Percentiles rank a stretch among this genome's conserved stretches.
Evolutionary conservation across 1,284 basidiomycete genomes (phyloP).

Genomic region (Cerrena zonata): DNA sequence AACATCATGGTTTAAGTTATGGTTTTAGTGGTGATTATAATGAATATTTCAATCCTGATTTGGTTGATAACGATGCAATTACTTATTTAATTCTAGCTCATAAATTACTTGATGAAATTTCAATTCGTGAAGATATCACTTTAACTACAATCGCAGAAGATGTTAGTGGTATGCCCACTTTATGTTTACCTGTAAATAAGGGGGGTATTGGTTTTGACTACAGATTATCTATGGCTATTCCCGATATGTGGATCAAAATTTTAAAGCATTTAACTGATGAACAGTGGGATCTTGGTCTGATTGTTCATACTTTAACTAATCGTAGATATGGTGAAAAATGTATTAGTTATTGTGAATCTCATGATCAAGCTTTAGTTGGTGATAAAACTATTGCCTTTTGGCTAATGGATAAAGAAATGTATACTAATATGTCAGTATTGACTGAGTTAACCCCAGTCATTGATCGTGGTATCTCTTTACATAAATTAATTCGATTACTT

Average conservation of each 20-base stretch:
- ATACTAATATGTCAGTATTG: slow-evolving; percentile 93
- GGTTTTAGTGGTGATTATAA: slow-evolving; percentile 97
- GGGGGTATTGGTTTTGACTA: slow-evolving; percentile 98
- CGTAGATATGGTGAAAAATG: slow-evolving; percentile 86
- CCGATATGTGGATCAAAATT: slow-evolving; percentile 99
- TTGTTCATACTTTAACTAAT: slow-evolving; percentile 87
- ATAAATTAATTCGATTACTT: slow-evolving; percentile 92
- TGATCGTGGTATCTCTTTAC: slow-evolving; percentile 83
- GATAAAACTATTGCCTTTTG: slow-evolving; percentile 98
- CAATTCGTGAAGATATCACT: slow-evolving; percentile 8
- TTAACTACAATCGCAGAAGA: slow-evolving; percentile 92
- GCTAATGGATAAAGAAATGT: slow-evolving; percentile 99
- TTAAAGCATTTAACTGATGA: slow-evolving; percentile 88
- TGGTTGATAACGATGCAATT: slow-evolving; percentile 83
- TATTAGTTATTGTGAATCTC: slow-evolving; percentile 92
- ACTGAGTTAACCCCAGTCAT: slow-evolving; percentile 82
- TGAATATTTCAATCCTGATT: slow-evolving; percentile 91
- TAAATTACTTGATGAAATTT: slow-evolving; percentile 12
- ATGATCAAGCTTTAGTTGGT: slow-evolving; percentile 95
- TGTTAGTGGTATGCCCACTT: slow-evolving; percentile 95
- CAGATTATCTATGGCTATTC: slow-evolving; percentile 94
- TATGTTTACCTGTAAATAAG: slow-evolving; percentile 73
- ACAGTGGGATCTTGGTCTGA: slow-evolving; percentile 84
- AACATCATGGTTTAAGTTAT: slow-evolving; percentile 93
- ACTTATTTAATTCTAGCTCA: slow-evolving; percentile 94